Percentiles rank a stretch among this genome's conserved stretches.
Evolutionary conservation across 139 green algal genomes (phyloP).

Genomic region (Auxenochlorella pyrenoidosa): DNA sequence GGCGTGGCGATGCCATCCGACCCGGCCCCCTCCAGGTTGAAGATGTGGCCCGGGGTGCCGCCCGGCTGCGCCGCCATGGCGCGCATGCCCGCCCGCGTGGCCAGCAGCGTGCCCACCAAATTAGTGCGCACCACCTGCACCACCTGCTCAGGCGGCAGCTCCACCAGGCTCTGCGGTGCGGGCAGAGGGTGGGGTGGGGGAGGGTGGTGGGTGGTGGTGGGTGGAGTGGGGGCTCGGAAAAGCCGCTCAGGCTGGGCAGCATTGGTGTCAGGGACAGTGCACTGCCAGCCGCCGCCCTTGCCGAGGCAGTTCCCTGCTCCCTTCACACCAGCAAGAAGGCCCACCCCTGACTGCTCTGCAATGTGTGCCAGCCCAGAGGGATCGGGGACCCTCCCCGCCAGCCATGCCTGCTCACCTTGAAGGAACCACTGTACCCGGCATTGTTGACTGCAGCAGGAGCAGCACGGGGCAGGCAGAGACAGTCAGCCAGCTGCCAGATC

Average conservation of each 20-base stretch:
- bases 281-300: too few species aligned
- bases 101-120: slow-evolving; percentile 83
- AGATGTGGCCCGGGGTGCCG: slow-evolving; percentile 79
- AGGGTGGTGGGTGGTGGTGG: background rate
- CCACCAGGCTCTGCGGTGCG: slow-evolving; percentile 48
- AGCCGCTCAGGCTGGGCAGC: too few species aligned
- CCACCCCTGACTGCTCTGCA: too few species aligned
- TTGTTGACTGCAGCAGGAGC: slow-evolving; percentile 75
- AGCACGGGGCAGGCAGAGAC: background rate
- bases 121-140: slow-evolving; percentile 85
- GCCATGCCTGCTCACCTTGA: slow-evolving; percentile 53
- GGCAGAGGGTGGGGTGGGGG: background rate
- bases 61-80: slow-evolving; percentile 62
- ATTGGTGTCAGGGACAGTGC: too few species aligned
- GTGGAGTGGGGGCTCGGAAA: too few species aligned
- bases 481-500: background rate
- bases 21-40: slow-evolving; percentile 90
- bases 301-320: too few species aligned
- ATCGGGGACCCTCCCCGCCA: too few species aligned
- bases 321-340: background rate
- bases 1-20: slow-evolving; percentile 80
- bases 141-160: slow-evolving; percentile 55
- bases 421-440: slow-evolving; percentile 74
- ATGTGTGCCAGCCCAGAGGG: too few species aligned
- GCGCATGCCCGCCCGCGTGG: slow-evolving; percentile 61